phyloP scores from a whole-genome alignment of 148 eudicot species.

The Rhododendron molle region DNA sequence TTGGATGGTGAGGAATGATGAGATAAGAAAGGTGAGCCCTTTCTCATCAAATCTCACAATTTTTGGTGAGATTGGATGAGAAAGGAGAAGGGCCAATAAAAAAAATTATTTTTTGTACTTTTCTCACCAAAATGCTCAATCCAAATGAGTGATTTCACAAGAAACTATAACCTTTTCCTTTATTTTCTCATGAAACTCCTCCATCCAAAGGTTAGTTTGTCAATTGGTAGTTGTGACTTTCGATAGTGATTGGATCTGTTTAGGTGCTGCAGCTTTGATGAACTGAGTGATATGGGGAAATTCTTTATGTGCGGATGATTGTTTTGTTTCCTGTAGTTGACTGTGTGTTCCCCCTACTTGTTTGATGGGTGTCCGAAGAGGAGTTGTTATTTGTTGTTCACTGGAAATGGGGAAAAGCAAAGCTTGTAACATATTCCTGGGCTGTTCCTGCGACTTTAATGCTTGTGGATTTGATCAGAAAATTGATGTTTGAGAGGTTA shows the following conservation, averaged over 20 bases:
- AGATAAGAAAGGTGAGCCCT: neutral
- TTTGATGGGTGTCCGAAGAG: neutral
- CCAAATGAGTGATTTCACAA: neutral
- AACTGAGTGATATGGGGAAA: neutral
- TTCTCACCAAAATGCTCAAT: neutral
- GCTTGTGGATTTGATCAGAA: neutral
- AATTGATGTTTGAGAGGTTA: neutral
- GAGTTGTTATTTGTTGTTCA: neutral
- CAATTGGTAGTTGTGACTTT: neutral
- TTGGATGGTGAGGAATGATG: neutral
- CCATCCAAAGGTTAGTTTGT: neutral
- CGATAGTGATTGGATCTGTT: constrained; percentile 11
- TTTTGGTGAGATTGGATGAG: neutral
- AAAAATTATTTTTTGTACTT: neutral
- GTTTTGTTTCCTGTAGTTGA: neutral
- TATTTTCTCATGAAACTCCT: neutral
- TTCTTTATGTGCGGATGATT: neutral
- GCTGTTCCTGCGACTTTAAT: neutral
- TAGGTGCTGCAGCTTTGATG: neutral
- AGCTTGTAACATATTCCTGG: neutral
- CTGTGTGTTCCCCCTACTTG: neutral
- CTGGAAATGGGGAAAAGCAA: no score
- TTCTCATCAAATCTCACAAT: neutral
- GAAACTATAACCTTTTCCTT: neutral
- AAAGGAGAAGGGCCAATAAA: neutral